Base-by-base conservation (phyloP, 352 stramenopile genomes). In the Phytophthora boehmeriae region DNA sequence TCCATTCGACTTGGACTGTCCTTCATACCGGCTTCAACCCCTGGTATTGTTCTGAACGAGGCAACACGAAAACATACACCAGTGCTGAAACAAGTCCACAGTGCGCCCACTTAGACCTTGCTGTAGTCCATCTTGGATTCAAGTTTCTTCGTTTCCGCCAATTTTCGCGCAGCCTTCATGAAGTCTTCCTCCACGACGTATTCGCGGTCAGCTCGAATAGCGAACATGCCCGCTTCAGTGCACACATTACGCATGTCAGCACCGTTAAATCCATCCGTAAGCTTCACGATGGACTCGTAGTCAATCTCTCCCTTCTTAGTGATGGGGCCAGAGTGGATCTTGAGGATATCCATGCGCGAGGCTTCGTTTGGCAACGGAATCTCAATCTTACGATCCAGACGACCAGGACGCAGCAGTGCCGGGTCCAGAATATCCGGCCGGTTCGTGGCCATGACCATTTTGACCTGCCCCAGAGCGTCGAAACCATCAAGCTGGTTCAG, bases 401-500 rank as follows among this genome's bases (percentile, higher is more conserved):
- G 93, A 35, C 97, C 98, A 19, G 98, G 97, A 74, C 97, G 90
- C 45, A 99, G 77, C 25, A 99, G 80, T 10, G 98, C 97, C 17
- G 97, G 97, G 83, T 99, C 98, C 28, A 99, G 77, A 74, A 99
- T 99, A 82, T 99, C 98, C 17, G 97, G 97, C 71, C 97, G 86
- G 89, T 99, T 99, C 16, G 97, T 99, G 9, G 97, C 97, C 97
- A 99, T 99, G 53, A 99, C 95, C 86, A 99, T 98, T 83, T 99
- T 99, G 25, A 99, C 96, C 61, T 99, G 88, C 48, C 96, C 97
- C 22, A 99, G 84, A 41, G 95, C 84, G 63, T 99, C 97, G 67
- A 99, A 99, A n/a, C 98, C 98, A 77, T 99, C 98, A 61, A 99
- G 89, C 75, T 99, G 97, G 78, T 99, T 99, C 36, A 99, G 77